Conservation (phyloP, 1,284 basidiomycete species). For the Tylopilus sp. region DNA sequence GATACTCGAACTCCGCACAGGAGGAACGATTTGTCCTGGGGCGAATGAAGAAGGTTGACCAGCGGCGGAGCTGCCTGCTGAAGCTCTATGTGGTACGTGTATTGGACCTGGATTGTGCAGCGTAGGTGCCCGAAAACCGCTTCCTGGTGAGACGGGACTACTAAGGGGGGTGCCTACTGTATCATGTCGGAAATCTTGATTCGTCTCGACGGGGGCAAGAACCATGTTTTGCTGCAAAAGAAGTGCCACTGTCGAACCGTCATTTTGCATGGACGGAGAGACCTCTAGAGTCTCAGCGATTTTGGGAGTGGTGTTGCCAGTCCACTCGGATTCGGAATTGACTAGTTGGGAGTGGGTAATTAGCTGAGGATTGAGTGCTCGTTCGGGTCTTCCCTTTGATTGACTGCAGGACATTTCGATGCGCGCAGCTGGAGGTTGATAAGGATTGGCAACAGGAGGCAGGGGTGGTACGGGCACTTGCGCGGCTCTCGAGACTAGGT, state of each 20-base stretch:
- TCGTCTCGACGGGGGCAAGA: constrained; percentile 1
- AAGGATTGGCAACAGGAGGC: constrained; percentile 37
- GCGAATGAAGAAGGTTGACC: constrained; percentile 32
- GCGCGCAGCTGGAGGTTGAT: constrained; percentile 8
- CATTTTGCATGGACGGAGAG: constrained; percentile 5
- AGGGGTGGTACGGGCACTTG: constrained; percentile 60
- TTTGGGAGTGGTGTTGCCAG: not conserved
- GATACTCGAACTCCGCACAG: constrained; percentile 44
- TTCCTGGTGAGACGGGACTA: constrained; percentile 26
- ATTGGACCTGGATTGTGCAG: constrained; percentile 15
- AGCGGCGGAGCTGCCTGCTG: constrained; percentile 11
- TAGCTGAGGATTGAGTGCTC: constrained; percentile 20
- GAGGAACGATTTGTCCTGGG: constrained; percentile 40
- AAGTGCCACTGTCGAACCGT: constrained; percentile 2
- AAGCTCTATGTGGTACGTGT: constrained; percentile 20
- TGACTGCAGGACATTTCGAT: not conserved
- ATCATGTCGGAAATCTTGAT: constrained; percentile 9
- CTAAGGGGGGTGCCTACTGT: constrained; percentile 1
- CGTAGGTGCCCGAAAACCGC: constrained; percentile 19
- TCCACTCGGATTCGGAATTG: not conserved
- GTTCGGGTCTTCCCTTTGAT: constrained; percentile 23
- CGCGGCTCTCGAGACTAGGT: constrained; percentile 52
- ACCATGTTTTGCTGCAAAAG: constrained; percentile 4
- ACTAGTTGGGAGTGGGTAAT: constrained; percentile 2
- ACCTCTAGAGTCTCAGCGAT: not conserved